These are phyloP conservation scores for Yamadazyma akitaensis DNA, from an alignment of 805 yeast species.

Conservation along the genomic window DNA sequence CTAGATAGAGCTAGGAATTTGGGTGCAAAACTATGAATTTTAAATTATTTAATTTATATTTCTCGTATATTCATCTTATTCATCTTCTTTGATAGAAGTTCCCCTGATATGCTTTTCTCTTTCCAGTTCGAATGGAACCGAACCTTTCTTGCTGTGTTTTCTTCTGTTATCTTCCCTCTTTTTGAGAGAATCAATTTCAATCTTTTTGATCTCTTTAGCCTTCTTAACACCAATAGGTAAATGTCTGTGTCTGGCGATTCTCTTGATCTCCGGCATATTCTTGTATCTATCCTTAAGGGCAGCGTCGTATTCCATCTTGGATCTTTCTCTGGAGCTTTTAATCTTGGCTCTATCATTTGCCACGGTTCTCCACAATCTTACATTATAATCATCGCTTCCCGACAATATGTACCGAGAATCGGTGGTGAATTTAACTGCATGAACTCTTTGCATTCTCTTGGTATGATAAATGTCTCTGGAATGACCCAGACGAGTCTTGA, in stretches of 20 bases:
- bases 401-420: slow-evolving; percentile 83
- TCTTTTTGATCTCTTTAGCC: slow-evolving; percentile 80
- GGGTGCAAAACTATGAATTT: slow-evolving; percentile 25
- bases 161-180: slow-evolving; percentile 81
- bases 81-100: slow-evolving; percentile 56
- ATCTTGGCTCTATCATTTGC: slow-evolving; percentile 83
- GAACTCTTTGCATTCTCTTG: slow-evolving; percentile 94
- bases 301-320: slow-evolving; percentile 84
- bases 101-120: slow-evolving; percentile 86
- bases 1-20: slow-evolving; percentile 65
- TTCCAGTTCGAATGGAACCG: slow-evolving; percentile 61
- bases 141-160: slow-evolving; percentile 65
- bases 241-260: slow-evolving; percentile 91
- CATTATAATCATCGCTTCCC: slow-evolving; percentile 96
- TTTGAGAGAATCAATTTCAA: slow-evolving; percentile 70
- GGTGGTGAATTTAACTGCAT: slow-evolving; percentile 78
- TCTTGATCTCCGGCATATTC: slow-evolving; percentile 92
- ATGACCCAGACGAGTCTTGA: slow-evolving; percentile 75
- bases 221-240: slow-evolving; percentile 83
- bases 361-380: slow-evolving; percentile 86
- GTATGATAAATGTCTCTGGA: slow-evolving; percentile 95
- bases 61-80: neutral
- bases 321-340: slow-evolving; percentile 74
- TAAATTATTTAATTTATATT: neutral
- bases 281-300: slow-evolving; percentile 90